Evolutionary conservation across 2,329 filamentous ascomycete species (phyloP).

Genomic region (Raffaelea deltoideospora): DNA sequence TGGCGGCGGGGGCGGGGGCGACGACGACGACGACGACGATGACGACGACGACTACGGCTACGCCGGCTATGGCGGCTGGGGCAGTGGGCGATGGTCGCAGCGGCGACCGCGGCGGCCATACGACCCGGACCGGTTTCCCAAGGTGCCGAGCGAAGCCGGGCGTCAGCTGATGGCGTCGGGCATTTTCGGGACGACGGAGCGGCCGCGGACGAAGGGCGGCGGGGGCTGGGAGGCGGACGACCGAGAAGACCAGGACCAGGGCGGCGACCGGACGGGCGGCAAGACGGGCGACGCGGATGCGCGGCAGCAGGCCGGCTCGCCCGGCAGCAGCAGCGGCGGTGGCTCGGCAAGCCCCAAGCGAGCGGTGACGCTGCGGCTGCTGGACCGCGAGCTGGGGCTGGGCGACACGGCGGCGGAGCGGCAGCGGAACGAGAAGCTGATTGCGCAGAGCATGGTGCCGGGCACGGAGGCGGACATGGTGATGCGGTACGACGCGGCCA

Average conservation of each 20-base stretch:
- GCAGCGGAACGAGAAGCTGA: constrained; percentile 43
- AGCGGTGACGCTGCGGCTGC: constrained; percentile 49
- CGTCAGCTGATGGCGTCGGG: constrained; percentile 68
- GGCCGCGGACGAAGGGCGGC: constrained; percentile 17
- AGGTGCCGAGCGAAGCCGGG: constrained; percentile 67
- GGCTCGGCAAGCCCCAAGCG: background rate
- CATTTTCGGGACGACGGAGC: constrained; percentile 56
- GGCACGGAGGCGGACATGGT: constrained; percentile 66
- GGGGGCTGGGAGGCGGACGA: constrained; percentile 15
- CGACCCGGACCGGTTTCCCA: constrained; percentile 56
- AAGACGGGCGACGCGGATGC: too few relatives aligned
- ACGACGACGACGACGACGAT: constrained; percentile 9
- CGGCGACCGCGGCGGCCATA: constrained; percentile 16
- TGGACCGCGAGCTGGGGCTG: constrained; percentile 72
- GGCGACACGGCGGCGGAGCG: constrained; percentile 27
- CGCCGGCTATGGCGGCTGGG: constrained; percentile 26
- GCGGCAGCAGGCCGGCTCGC: too few relatives aligned
- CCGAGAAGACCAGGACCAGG: background rate
- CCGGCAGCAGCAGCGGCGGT: too few relatives aligned
- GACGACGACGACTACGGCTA: constrained; percentile 10
- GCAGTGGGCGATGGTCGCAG: too few relatives aligned
- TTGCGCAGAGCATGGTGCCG: constrained; percentile 64
- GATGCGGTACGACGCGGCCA: constrained; percentile 70
- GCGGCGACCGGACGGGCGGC: too few relatives aligned
- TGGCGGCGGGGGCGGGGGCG: background rate